A percentile compares a stretch with the other conserved stretches of the same genome.
Evolutionary conservation across 2,329 filamentous ascomycete species (phyloP).

Genomic region (Calonectria naviculata): DNA sequence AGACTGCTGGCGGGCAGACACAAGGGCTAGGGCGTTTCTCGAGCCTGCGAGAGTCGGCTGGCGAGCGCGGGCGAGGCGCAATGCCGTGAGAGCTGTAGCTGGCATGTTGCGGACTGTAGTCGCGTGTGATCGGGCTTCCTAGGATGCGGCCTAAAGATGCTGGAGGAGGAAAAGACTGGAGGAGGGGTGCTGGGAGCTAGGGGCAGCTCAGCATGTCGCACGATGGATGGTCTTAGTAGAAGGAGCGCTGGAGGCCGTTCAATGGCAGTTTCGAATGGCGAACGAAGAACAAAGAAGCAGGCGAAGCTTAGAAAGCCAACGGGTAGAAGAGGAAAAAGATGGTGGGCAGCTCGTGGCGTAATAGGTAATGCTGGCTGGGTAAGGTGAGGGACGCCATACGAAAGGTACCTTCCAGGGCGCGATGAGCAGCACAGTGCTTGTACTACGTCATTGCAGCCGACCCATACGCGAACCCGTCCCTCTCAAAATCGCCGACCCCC

Average conservation of each 20-base stretch:
- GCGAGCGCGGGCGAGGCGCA: constrained; percentile 37
- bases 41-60: constrained; percentile 26
- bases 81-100: constrained; percentile 34
- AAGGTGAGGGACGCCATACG: constrained; percentile 7
- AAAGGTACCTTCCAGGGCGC: background rate
- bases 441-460: constrained; percentile 18
- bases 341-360: constrained; percentile 9
- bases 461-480: background rate
- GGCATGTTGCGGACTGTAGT: constrained; percentile 30
- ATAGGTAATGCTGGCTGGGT: constrained; percentile 8
- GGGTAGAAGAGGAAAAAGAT: background rate
- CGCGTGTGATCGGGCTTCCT: background rate
- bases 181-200: constrained; percentile 14
- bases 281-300: background rate
- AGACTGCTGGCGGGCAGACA: constrained; percentile 25
- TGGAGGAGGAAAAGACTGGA: constrained; percentile 2
- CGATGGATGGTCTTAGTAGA: background rate
- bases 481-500: background rate
- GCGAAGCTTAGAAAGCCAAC: background rate
- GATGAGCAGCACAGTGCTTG: constrained; percentile 3
- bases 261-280: constrained; percentile 5
- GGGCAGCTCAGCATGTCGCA: constrained; percentile 22
- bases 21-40: constrained; percentile 23
- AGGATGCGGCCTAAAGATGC: background rate
- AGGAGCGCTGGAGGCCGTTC: constrained; percentile 2